These are phyloP conservation scores for Vararia minispora DNA, from an alignment of 768 basidiomycete genomes.

Conservation along the genomic window DNA sequence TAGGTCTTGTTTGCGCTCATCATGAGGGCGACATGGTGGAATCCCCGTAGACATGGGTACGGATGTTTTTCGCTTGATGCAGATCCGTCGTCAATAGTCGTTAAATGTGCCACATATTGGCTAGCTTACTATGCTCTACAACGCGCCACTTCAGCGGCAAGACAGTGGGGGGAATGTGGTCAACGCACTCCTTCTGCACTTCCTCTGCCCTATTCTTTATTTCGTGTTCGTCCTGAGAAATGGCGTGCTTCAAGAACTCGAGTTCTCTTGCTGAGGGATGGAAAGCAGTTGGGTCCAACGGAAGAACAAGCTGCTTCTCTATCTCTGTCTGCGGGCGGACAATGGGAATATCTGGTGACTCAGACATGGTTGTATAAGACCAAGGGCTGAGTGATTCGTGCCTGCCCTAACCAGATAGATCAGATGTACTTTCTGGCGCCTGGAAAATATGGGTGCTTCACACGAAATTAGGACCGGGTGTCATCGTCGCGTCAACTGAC, in stretches of 20 bases:
- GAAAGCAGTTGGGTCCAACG: too few relatives aligned
- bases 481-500: too few relatives aligned
- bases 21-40: conserved; percentile 21
- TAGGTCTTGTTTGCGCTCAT: conserved; percentile 20
- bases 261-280: too few relatives aligned
- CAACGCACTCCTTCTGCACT: conserved; percentile 19
- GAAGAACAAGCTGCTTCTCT: too few relatives aligned
- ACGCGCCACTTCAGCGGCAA: neutral
- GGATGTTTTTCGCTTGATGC: conserved; percentile 17
- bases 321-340: too few relatives aligned
- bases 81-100: neutral
- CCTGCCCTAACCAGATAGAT: too few relatives aligned
- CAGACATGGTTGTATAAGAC: too few relatives aligned
- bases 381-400: too few relatives aligned
- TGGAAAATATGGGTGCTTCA: too few relatives aligned
- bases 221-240: conserved; percentile 16
- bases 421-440: too few relatives aligned
- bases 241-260: conserved; percentile 17
- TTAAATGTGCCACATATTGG: neutral
- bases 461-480: too few relatives aligned
- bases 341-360: too few relatives aligned
- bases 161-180: neutral
- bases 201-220: conserved; percentile 16
- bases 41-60: conserved; percentile 23
- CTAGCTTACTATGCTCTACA: conserved; percentile 20